Conservation (phyloP, 1,284 basidiomycete genomes). For the Irpex sp. region DNA sequence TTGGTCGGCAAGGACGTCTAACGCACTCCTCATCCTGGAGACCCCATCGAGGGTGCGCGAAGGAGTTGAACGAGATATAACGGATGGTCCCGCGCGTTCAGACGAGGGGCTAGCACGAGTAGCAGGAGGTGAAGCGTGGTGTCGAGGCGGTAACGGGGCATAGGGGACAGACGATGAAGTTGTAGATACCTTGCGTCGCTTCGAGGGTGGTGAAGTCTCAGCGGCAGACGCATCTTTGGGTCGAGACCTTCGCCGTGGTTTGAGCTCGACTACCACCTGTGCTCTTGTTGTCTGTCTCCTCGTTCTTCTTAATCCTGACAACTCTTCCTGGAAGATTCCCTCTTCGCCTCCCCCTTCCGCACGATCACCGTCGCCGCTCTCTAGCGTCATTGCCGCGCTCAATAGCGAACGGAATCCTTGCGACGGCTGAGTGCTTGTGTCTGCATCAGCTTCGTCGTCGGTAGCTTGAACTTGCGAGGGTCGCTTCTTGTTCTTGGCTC, state of each 20-base stretch:
- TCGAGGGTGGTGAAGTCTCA: neutral
- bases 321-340: neutral
- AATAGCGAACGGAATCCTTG: neutral
- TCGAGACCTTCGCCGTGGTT: neutral
- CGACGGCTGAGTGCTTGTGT: neutral
- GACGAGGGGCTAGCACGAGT: neutral
- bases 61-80: neutral
- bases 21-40: neutral
- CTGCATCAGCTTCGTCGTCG: neutral
- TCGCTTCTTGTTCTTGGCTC: neutral
- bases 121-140: neutral
- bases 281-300: neutral
- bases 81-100: neutral
- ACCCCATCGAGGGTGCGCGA: neutral
- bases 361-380: neutral
- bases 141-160: neutral
- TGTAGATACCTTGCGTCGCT: neutral
- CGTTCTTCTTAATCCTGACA: neutral
- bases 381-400: neutral
- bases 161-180: neutral
- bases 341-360: neutral
- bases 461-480: neutral
- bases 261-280: neutral
- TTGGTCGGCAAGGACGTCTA: neutral
- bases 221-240: neutral